These are phyloP conservation scores for Boletus pseudopeckii DNA, from an alignment of 768 basidiomycete species.

Conservation along the genomic window DNA sequence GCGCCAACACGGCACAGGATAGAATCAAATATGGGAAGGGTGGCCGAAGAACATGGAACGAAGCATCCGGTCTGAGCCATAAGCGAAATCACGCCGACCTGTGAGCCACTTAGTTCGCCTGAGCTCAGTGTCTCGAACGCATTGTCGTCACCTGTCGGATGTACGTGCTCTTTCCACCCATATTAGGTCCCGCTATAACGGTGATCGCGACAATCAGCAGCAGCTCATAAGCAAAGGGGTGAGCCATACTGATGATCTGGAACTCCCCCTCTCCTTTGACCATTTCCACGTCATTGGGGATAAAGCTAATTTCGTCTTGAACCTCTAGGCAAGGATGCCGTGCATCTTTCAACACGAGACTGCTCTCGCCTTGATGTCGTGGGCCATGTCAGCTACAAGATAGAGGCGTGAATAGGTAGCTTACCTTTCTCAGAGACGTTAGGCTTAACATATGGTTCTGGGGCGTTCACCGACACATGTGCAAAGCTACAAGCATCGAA, in stretches of 20 bases:
- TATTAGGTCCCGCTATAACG: constrained; percentile 85
- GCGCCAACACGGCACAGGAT: constrained; percentile 95
- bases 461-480: constrained; percentile 84
- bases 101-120: constrained; percentile 11
- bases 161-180: constrained; percentile 98
- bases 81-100: constrained; percentile 92
- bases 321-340: constrained; percentile 96
- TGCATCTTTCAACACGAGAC: constrained; percentile 77
- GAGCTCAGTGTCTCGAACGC: neutral
- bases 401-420: neutral
- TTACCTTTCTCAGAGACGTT: constrained; percentile 71
- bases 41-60: constrained; percentile 87
- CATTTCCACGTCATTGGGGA: constrained; percentile 95
- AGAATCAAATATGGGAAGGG: constrained; percentile 91
- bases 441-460: constrained; percentile 87
- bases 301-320: constrained; percentile 93
- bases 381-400: neutral
- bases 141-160: constrained; percentile 70
- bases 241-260: constrained; percentile 79
- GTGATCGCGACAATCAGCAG: constrained; percentile 1
- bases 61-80: constrained; percentile 97
- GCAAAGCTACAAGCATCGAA: constrained; percentile 61
- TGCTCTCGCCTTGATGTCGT: constrained; percentile 60
- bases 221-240: neutral
- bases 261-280: constrained; percentile 92